Percentiles rank a stretch among this genome's conserved stretches.
Conservation (phyloP, 2,329 filamentous ascomycete species). For the Beauveria sp. region DNA sequence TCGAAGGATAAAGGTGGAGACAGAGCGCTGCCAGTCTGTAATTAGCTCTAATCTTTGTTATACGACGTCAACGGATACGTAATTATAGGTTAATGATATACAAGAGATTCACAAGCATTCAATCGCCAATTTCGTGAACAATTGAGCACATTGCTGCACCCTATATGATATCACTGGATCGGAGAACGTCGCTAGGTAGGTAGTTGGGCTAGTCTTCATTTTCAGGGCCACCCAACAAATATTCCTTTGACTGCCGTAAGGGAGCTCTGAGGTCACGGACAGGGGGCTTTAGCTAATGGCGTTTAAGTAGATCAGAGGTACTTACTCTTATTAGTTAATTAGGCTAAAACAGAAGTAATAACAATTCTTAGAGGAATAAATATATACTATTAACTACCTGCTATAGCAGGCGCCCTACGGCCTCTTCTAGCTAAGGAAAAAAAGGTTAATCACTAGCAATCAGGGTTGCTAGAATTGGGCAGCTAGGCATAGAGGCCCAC, state of each 20-base stretch:
- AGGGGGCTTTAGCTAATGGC: no score
- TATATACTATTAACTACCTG: no score
- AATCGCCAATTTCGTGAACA: no score
- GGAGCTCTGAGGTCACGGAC: no score
- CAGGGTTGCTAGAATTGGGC: background rate
- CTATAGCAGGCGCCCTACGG: no score
- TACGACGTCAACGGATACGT: background rate
- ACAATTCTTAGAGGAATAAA: no score
- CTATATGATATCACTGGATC: background rate
- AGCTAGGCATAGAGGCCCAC: background rate
- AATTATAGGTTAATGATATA: constrained; percentile 1
- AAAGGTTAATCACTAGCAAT: no score
- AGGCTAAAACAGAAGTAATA: no score
- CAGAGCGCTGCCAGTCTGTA: background rate
- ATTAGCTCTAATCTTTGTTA: background rate
- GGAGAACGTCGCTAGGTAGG: background rate
- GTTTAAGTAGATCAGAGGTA: no score
- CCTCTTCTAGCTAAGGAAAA: no score
- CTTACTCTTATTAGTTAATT: no score
- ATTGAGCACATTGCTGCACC: background rate
- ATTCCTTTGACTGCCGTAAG: no score
- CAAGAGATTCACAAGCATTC: background rate
- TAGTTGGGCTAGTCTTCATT: background rate
- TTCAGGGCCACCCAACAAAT: background rate
- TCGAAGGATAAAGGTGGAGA: background rate